phyloP scores from a whole-genome alignment of 2,329 filamentous ascomycete species.

The Aspergillus quadrilineatus region DNA sequence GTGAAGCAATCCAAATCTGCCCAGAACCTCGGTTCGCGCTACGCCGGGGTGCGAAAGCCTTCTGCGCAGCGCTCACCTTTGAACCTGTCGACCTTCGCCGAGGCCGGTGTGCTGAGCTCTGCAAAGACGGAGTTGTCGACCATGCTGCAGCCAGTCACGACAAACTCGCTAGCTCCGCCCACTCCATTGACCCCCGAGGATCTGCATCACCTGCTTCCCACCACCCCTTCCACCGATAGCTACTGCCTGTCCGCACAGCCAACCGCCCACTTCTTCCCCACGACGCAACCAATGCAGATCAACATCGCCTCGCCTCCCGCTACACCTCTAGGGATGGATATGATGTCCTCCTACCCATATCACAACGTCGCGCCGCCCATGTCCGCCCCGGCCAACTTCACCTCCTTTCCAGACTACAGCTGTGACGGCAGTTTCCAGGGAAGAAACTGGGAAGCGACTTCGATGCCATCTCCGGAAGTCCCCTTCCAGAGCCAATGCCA shows the following conservation, averaged over 20 bases:
- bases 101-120: conserved; percentile 38
- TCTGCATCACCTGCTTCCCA: conserved; percentile 42
- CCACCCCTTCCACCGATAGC: conserved; percentile 39
- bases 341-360: conserved; percentile 40
- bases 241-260: conserved; percentile 39
- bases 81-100: conserved; percentile 46
- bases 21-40: conserved; percentile 45
- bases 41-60: conserved; percentile 48
- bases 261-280: conserved; percentile 36
- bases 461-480: conserved; percentile 43
- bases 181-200: conserved; percentile 47
- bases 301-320: conserved; percentile 46
- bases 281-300: conserved; percentile 42
- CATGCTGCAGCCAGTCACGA: conserved; percentile 36
- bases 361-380: conserved; percentile 40
- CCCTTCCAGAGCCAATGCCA: conserved; percentile 36
- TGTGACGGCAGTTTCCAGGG: conserved; percentile 40
- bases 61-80: conserved; percentile 50
- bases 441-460: conserved; percentile 43
- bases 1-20: conserved; percentile 49
- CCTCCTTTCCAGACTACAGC: conserved; percentile 43
- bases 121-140: conserved; percentile 35
- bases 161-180: conserved; percentile 40
- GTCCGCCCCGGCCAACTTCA: conserved; percentile 46
- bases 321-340: conserved; percentile 42